phyloP scores from a whole-genome alignment of 768 basidiomycete genomes.

The Jaapia argillacea region DNA sequence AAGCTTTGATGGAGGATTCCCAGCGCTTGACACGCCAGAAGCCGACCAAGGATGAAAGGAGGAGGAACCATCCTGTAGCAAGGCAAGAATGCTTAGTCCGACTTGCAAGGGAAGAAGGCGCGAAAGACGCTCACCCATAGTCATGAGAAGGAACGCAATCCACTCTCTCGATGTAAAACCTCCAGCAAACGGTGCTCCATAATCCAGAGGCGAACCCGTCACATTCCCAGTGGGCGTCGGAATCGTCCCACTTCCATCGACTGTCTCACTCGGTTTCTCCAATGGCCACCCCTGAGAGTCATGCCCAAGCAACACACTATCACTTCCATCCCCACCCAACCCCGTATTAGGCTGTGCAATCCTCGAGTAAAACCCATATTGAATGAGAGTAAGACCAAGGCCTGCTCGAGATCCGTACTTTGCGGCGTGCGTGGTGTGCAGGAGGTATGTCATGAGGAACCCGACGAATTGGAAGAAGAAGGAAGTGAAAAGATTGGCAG shows the following conservation, averaged over 20 bases:
- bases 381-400: conserved; percentile 91
- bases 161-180: conserved; percentile 63
- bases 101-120: not conserved
- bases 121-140: conserved; percentile 41
- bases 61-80: conserved; percentile 74
- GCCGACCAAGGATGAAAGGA: conserved; percentile 73
- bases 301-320: not conserved
- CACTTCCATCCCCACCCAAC: not conserved
- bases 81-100: not conserved
- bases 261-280: not conserved
- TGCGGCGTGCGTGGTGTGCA: conserved; percentile 86
- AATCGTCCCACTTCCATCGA: conserved; percentile 15
- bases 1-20: conserved; percentile 58
- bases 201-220: no score
- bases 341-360: conserved; percentile 8
- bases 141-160: conserved; percentile 90
- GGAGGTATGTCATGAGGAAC: conserved; percentile 85
- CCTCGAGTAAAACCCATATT: conserved; percentile 77
- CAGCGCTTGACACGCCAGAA: conserved; percentile 83
- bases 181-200: no score
- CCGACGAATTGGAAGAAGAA: conserved; percentile 97
- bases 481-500: conserved; percentile 73
- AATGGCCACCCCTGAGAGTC: not conserved
- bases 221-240: conserved; percentile 7
- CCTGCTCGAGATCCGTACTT: conserved; percentile 92